Evolutionary conservation across 2,329 filamentous ascomycete genomes (phyloP).

Genomic region (Verticillium albo-atrum): DNA sequence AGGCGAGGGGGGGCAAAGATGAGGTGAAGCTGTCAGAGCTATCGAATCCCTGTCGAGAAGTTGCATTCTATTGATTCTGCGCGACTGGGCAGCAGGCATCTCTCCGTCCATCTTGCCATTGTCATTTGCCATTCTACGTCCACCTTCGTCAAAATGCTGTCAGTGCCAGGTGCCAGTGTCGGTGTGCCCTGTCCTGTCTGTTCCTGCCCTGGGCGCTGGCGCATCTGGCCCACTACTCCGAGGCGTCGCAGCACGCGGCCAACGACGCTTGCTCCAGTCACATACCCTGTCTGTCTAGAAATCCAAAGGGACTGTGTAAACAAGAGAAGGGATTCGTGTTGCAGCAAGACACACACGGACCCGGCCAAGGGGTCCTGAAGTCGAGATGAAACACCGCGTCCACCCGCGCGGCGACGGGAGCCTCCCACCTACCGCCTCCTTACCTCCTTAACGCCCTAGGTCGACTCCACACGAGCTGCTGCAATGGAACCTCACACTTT

Average conservation of each 20-base stretch:
- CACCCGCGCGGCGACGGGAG: slow-evolving; percentile 16
- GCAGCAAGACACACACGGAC: neutral
- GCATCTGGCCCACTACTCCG: neutral
- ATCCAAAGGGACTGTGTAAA: neutral
- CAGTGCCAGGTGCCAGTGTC: neutral
- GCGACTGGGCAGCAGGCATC: neutral
- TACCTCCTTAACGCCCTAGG: neutral
- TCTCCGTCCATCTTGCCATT: neutral
- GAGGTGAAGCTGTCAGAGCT: slow-evolving; percentile 4
- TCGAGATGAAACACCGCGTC: slow-evolving; percentile 30
- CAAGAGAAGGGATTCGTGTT: neutral
- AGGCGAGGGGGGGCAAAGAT: neutral
- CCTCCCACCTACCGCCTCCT: neutral
- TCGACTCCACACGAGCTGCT: neutral
- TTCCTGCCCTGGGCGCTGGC: neutral
- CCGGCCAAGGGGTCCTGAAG: slow-evolving; percentile 7
- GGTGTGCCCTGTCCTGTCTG: neutral
- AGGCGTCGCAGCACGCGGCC: neutral
- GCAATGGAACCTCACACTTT: neutral
- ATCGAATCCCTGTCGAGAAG: neutral
- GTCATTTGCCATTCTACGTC: neutral
- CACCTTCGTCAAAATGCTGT: neutral
- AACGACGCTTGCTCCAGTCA: neutral
- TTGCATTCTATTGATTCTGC: neutral
- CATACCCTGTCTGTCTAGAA: neutral